Conservation (phyloP, 441 rosid species). For the Manihot esculenta region DNA sequence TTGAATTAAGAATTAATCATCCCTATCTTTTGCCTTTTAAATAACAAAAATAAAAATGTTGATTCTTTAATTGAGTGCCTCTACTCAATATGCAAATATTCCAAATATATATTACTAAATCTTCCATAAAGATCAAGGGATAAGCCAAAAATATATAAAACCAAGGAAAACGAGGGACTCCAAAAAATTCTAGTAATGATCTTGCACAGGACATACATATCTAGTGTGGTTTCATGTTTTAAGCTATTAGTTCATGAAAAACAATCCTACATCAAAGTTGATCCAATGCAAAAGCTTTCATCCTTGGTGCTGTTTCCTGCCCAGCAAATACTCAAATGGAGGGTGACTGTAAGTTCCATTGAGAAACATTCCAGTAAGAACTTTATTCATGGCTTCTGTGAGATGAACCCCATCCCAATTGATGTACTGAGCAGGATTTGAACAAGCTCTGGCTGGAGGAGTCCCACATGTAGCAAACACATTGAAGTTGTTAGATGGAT, state of each 20-base stretch:
- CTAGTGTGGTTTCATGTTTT: too few relatives aligned
- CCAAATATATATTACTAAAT: too few relatives aligned
- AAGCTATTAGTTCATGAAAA: not conserved
- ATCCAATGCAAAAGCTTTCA: not conserved
- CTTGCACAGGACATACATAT: not conserved
- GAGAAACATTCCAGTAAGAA: conserved; percentile 57
- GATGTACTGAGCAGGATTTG: conserved; percentile 56
- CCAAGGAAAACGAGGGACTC: not conserved
- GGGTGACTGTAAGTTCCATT: conserved; percentile 53
- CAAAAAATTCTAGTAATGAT: not conserved
- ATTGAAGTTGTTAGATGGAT: conserved; percentile 62
- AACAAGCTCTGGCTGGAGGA: conserved; percentile 42
- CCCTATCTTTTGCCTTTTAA: too few relatives aligned
- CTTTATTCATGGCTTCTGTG: conserved; percentile 76
- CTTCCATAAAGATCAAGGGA: too few relatives aligned
- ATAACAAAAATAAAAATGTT: too few relatives aligned
- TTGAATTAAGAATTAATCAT: too few relatives aligned
- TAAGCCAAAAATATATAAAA: too few relatives aligned
- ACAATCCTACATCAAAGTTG: not conserved
- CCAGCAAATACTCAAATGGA: conserved; percentile 44
- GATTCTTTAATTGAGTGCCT: too few relatives aligned
- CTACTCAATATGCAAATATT: too few relatives aligned
- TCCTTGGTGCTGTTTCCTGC: conserved; percentile 28
- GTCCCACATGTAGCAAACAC: conserved; percentile 61
- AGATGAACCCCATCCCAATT: conserved; percentile 98